Evolutionary conservation across 352 stramenopile species (phyloP), one percentile per base, ranked within the genome.

Genomic region (Phytophthora pini): DNA sequence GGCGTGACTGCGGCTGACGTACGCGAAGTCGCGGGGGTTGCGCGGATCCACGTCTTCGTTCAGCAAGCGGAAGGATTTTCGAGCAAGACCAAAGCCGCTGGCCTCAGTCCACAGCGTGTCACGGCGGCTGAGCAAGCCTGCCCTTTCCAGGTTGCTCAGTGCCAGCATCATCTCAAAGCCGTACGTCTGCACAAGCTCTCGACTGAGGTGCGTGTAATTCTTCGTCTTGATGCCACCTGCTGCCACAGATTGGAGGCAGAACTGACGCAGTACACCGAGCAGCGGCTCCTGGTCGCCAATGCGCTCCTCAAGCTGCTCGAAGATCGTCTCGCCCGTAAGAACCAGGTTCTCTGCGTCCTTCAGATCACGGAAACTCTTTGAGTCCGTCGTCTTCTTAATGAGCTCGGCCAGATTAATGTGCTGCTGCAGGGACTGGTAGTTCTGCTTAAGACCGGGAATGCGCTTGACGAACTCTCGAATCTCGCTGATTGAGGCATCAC

Each of bases 381-480:
- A 88, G 78, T 98, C 93, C 1, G 96, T 98, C 3, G 87, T 96
- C 52, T 94, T 92, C 68, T 99, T 99, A 49, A 99, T 88, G 1
- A 98, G 61, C 76, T 99, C 96, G 4, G 97, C 96, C 52, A 99
- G 74, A 66, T 99, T 96, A 65, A 99, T 99, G 75, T 99, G 97
- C 77, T 98, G 96, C 61, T 98, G 96, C 12, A 99, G 75, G n/a
- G 84, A 97, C 75, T 97, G 91, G 70, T 98, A 97, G 65, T 97
- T 97, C 49, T 97, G 86, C 47, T 96, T 97, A 15, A 97, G 75
- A 10, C 91, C 91, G 0, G 96, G 96, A 64, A 99, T 99, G 66
- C 97, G 93, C 81, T 99, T 99, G 47, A 99, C 97, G 64, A 99
- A 99, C 68, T 98, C 95, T 65, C 98, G 96, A 55, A 99, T 99